Conservation (phyloP, 2,329 filamentous ascomycete species). For the Apiospora saccharicola region DNA sequence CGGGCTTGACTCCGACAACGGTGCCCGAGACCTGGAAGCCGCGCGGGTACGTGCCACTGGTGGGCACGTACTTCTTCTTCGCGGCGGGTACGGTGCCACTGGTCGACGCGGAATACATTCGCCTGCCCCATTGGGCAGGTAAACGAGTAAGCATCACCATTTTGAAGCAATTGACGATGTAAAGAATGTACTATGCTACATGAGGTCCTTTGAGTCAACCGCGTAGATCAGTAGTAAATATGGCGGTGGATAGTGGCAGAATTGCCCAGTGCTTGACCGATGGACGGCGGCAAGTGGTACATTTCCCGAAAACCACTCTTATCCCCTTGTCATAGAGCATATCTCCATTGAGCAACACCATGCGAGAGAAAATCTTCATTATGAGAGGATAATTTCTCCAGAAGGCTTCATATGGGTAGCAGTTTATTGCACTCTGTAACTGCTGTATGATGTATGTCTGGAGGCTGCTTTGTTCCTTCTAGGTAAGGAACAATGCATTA, state of each 20-base stretch:
- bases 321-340: background rate
- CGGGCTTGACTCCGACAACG: constrained; percentile 91
- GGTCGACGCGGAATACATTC: constrained; percentile 64
- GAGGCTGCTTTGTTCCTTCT: background rate
- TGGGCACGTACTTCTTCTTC: constrained; percentile 92
- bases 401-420: background rate
- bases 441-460: background rate
- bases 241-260: background rate
- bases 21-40: constrained; percentile 89
- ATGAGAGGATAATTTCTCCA: too few relatives aligned
- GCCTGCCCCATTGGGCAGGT: constrained; percentile 29
- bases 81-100: constrained; percentile 71
- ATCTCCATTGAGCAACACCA: background rate
- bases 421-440: background rate
- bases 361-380: too few relatives aligned
- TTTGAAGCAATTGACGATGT: background rate
- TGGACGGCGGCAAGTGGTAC: background rate
- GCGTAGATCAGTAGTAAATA: constrained; percentile 7
- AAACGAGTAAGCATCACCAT: constrained; percentile 26
- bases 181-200: background rate
- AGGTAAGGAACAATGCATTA: too few relatives aligned
- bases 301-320: background rate
- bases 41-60: constrained; percentile 83
- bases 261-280: background rate
- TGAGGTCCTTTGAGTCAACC: background rate